Base-by-base conservation (phyloP, 441 rosid genomes). In the Rhodomyrtus psidioides region DNA sequence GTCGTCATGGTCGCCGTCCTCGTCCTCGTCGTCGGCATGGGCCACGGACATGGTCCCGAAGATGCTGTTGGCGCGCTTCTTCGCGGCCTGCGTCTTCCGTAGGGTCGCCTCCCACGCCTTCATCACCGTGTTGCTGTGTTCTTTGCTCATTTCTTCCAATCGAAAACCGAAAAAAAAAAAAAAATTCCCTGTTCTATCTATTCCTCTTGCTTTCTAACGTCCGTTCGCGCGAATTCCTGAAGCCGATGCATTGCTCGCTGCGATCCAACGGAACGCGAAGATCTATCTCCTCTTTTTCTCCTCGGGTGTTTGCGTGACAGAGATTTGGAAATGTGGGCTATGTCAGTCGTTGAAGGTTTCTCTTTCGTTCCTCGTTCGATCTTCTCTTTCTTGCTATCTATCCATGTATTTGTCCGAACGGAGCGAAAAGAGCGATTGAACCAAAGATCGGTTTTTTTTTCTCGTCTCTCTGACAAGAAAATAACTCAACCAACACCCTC, bases 81-180 rank as follows among this genome's bases (percentile, higher is more conserved):
- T 91, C 49, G 85, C 87, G 3, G 93, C 94, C 83, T 92, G 95
- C 54, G 94, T 89, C 86, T 90, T 92, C 27, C 93, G 90, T 39
- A 92, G 84, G 7, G 94, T 91, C 49, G 90, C 90, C 88, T 93
- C 95, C 93, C 95, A 93, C 81, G 93, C 92, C 90, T 90, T 92
- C 44, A 88, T 86, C 84, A 91, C 87, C 55, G 62, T 70, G 79
- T 70, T 74, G 14, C 56, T 42, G 51, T 56, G 62, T 24, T 83
- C 81, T 46, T 44, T 65, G 84, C 65, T 83, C 85, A 83, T 86
- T 53, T 86, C 83, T 83, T 83, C 42, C 0, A 6, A 70, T 39
- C 79, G n/a, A 39, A 70, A 70, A 21, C n/a, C 7, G 46, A 42
- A 42, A 42, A 42, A 42, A 42, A 1, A 42, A 16, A 34, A 19